A percentile compares a stretch with the other conserved stretches of the same genome.
Conservation (phyloP, 768 basidiomycete species). For the Lactarius quietus region DNA sequence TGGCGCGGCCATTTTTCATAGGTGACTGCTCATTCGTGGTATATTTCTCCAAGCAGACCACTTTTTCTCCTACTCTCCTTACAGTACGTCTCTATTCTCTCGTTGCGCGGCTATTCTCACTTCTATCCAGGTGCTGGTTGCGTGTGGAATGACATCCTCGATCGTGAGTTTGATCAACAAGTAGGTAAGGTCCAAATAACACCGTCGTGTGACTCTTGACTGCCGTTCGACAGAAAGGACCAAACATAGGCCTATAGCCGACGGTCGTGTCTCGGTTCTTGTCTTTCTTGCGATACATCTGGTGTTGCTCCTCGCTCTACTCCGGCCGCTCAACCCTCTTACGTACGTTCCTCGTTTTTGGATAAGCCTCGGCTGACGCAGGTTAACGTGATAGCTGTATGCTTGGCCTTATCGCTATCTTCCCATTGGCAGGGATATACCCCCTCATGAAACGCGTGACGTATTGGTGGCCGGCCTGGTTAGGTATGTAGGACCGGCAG, state of each 20-base stretch:
- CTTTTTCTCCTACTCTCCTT: background rate
- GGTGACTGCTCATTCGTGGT: background rate
- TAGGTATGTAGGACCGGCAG: slow-evolving; percentile 23
- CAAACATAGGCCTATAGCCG: slow-evolving; percentile 26
- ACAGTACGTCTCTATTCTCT: background rate
- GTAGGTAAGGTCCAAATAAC: slow-evolving; percentile 8
- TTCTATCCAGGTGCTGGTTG: slow-evolving; percentile 6
- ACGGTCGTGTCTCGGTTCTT: slow-evolving; percentile 24
- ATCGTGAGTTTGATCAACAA: slow-evolving; percentile 22
- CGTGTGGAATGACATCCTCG: slow-evolving; percentile 23
- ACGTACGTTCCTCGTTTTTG: slow-evolving; percentile 13
- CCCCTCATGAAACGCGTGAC: slow-evolving; percentile 33
- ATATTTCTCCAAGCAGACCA: background rate
- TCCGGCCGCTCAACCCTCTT: slow-evolving; percentile 20
- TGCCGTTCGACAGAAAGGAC: slow-evolving; percentile 21
- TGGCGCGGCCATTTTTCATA: slow-evolving; percentile 6
- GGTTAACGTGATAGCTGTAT: slow-evolving; percentile 17
- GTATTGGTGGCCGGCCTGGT: slow-evolving; percentile 33
- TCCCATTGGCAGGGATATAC: slow-evolving; percentile 29
- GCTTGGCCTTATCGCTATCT: slow-evolving; percentile 26
- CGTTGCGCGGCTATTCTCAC: background rate
- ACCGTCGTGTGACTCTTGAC: background rate
- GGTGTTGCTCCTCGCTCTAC: slow-evolving; percentile 10
- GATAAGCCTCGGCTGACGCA: background rate
- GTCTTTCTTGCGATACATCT: slow-evolving; percentile 22